These are phyloP conservation scores for Moricandia arvensis DNA, from an alignment of 345 rosid genomes.

Conservation along the genomic window DNA sequence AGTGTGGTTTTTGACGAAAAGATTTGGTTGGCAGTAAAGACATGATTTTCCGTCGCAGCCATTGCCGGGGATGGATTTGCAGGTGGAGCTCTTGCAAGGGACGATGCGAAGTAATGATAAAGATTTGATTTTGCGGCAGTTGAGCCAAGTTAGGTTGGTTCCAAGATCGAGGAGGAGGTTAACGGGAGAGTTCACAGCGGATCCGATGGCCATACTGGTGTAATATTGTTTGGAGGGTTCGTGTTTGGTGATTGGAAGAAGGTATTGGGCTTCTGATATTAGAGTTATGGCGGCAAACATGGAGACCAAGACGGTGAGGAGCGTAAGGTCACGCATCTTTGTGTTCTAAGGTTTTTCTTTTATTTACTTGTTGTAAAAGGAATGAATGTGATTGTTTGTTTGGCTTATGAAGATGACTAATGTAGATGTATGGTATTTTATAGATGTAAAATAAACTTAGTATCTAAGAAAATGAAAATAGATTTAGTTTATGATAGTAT, in stretches of 20 bases:
- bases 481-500: not conserved
- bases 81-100: slow-evolving; percentile 24
- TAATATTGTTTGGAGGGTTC: slow-evolving; percentile 40
- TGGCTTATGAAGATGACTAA: not conserved
- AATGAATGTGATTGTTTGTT: slow-evolving; percentile 3
- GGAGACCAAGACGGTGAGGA: not conserved
- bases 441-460: not conserved
- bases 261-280: not conserved
- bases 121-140: slow-evolving; percentile 24
- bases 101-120: slow-evolving; percentile 9
- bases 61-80: slow-evolving; percentile 12
- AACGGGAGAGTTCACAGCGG: slow-evolving; percentile 20
- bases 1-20: not conserved
- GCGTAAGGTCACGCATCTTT: slow-evolving; percentile 1
- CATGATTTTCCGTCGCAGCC: slow-evolving; percentile 3
- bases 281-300: not conserved
- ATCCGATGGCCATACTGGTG: slow-evolving; percentile 38
- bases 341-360: not conserved
- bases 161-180: slow-evolving; percentile 30
- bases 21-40: slow-evolving; percentile 10
- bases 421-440: too few relatives aligned
- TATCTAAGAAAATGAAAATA: not conserved
- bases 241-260: slow-evolving; percentile 47
- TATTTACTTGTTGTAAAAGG: not conserved
- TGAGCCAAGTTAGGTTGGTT: slow-evolving; percentile 25